Conservation (phyloP, 2,329 filamentous ascomycete genomes). For the Colletotrichum musicola region DNA sequence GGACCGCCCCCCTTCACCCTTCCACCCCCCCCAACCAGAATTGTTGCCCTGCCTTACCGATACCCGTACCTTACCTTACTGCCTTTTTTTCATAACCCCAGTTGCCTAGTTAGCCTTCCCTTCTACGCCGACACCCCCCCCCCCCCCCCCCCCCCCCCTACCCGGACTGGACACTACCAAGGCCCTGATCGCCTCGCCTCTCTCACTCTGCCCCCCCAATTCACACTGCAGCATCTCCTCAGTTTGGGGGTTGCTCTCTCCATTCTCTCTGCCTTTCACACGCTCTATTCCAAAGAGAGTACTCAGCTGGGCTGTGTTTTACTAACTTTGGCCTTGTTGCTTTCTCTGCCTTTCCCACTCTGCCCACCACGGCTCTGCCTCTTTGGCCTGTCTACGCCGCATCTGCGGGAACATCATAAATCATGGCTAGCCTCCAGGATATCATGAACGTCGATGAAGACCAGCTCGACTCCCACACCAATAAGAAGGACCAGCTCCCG, state of each 20-base stretch:
- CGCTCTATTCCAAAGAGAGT: conserved; percentile 47
- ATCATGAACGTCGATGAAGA: conserved; percentile 70
- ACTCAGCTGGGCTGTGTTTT: conserved; percentile 61
- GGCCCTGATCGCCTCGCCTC: conserved; percentile 23
- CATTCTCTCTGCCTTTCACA: conserved; percentile 46
- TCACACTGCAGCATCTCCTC: conserved; percentile 40
- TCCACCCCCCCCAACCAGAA: not conserved
- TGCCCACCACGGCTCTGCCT: conserved; percentile 30
- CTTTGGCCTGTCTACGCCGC: conserved; percentile 47
- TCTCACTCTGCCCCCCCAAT: conserved; percentile 37
- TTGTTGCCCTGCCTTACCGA: conserved; percentile 31
- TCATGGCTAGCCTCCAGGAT: conserved; percentile 68
- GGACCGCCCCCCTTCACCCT: conserved; percentile 17
- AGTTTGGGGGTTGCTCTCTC: conserved; percentile 49
- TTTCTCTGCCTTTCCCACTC: conserved; percentile 35
- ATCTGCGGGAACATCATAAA: conserved; percentile 52
- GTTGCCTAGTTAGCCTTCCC: conserved; percentile 19
- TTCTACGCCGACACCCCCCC: conserved; percentile 41
- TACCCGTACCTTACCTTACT: conserved; percentile 31
- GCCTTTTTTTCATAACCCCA: conserved; percentile 31
- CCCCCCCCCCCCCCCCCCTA: conserved; percentile 40
- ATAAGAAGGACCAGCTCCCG: conserved; percentile 60
- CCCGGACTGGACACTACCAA: not conserved
- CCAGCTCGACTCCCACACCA: conserved; percentile 54
- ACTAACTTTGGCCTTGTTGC: conserved; percentile 57